Evolutionary conservation across 1,284 basidiomycete species (phyloP), one percentile per base, ranked within the genome.

Genomic region (Tremellales sp.): DNA sequence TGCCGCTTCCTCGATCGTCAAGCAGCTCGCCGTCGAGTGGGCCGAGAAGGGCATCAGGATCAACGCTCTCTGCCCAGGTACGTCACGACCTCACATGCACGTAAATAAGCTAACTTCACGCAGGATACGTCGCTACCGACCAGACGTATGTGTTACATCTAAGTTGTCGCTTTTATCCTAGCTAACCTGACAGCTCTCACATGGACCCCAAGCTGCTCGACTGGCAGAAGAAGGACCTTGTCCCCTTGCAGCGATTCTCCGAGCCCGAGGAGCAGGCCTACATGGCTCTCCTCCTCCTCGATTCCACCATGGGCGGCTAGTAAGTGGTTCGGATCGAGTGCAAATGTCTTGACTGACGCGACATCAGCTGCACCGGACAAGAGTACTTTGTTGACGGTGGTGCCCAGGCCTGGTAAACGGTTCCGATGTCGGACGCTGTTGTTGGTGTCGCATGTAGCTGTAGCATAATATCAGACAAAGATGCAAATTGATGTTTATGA

Each of bases 61-160:
- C 12, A 85, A 85, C 62, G 77, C 79, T 0, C 53, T 84, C 17
- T 80, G 79, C 21, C 82, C 82, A 0, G 83, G 82, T 43, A n/a
- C n/a, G n/a, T n/a, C n/a, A n/a, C n/a, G n/a, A n/a, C n/a, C n/a
- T n/a, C n/a, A n/a, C n/a, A n/a, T n/a, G n/a, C n/a, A n/a, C n/a
- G n/a, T n/a, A n/a, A n/a, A n/a, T n/a, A n/a, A n/a, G n/a, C n/a
- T n/a, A n/a, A n/a, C n/a, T n/a, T n/a, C n/a, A n/a, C n/a, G n/a
- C n/a, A n/a, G n/a, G n/a, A n/a, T 84, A 83, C 43, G 80, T 81
- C 79, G 48, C 44, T 64, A 55, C 37, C 2, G 43, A 44, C 48
- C 52, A 54, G 40, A 59, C 54, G 31, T 56, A 29, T 24, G 29
- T 41, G 2, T 42, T 35, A 41, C 46, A 21, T 51, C 52, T 31